phyloP scores from a whole-genome alignment of 805 yeast genomes.

The Candida namnaoensis region DNA sequence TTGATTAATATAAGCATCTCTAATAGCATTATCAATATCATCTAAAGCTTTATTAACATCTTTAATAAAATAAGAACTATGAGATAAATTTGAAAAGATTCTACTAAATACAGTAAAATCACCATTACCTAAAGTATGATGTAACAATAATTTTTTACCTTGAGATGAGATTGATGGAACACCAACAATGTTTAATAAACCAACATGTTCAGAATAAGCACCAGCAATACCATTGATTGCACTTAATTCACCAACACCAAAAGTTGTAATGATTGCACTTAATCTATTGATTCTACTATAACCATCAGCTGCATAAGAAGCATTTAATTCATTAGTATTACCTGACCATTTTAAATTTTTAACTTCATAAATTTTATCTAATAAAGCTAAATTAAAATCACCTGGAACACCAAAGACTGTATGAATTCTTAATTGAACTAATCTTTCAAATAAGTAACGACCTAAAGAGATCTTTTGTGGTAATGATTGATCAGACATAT shows the following conservation, averaged over 20 bases:
- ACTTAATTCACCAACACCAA: slow-evolving; percentile 85
- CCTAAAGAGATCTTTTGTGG: slow-evolving; percentile 47
- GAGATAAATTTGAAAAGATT: slow-evolving; percentile 69
- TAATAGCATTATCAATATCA: slow-evolving; percentile 66
- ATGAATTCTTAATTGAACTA: slow-evolving; percentile 60
- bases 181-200: slow-evolving; percentile 78
- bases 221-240: slow-evolving; percentile 87
- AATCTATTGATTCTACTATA: slow-evolving; percentile 76
- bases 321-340: slow-evolving; percentile 83
- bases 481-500: slow-evolving; percentile 21
- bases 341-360: slow-evolving; percentile 83
- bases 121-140: slow-evolving; percentile 81
- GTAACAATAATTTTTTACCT: slow-evolving; percentile 63
- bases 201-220: slow-evolving; percentile 84
- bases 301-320: slow-evolving; percentile 86
- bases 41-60: slow-evolving; percentile 60
- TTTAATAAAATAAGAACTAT: slow-evolving; percentile 54
- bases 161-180: slow-evolving; percentile 73
- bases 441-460: slow-evolving; percentile 69
- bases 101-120: slow-evolving; percentile 71
- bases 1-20: slow-evolving; percentile 61
- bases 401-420: slow-evolving; percentile 80
- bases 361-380: slow-evolving; percentile 68
- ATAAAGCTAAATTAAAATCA: slow-evolving; percentile 65
- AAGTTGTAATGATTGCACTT: slow-evolving; percentile 71